These are phyloP conservation scores for Glutinoglossum americanum DNA, from an alignment of 495 filamentous ascomycete genomes.

Conservation along the genomic window DNA sequence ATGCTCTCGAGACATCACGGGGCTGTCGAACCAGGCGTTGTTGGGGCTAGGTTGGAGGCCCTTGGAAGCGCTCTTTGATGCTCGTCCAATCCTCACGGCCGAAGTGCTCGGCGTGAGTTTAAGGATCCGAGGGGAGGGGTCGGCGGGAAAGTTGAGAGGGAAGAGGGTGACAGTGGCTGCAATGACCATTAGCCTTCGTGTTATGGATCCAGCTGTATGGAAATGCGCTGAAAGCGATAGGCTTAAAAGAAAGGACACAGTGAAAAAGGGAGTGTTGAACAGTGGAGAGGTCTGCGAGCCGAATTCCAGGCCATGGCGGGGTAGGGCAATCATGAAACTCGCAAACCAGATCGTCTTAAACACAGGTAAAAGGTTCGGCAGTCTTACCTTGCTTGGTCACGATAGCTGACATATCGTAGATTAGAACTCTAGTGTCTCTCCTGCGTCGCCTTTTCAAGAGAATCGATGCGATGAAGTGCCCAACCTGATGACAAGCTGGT, in stretches of 20 bases:
- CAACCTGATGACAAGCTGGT: neutral
- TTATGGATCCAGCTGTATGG: no score
- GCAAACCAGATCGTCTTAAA: neutral
- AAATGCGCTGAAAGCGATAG: neutral
- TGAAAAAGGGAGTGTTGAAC: neutral
- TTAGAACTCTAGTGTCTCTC: neutral
- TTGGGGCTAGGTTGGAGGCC: slow-evolving; percentile 24
- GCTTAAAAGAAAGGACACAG: neutral
- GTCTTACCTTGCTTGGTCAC: neutral
- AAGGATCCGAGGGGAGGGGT: slow-evolving; percentile 9
- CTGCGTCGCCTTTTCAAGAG: neutral
- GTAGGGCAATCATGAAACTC: neutral
- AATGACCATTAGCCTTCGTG: neutral
- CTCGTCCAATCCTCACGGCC: slow-evolving; percentile 29
- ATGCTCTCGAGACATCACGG: slow-evolving; percentile 65
- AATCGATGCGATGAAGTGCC: neutral
- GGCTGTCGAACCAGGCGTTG: slow-evolving; percentile 61
- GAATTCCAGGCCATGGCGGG: neutral
- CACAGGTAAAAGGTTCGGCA: neutral
- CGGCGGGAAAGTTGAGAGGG: slow-evolving; percentile 8
- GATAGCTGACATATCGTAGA: neutral
- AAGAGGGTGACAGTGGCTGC: slow-evolving; percentile 13
- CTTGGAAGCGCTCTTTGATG: slow-evolving; percentile 34
- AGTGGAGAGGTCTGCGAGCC: neutral
- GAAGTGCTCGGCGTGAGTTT: slow-evolving; percentile 7